These are phyloP conservation scores for Rubia tinctorum DNA, from an alignment of 305 asterid genomes.

Conservation along the genomic window DNA sequence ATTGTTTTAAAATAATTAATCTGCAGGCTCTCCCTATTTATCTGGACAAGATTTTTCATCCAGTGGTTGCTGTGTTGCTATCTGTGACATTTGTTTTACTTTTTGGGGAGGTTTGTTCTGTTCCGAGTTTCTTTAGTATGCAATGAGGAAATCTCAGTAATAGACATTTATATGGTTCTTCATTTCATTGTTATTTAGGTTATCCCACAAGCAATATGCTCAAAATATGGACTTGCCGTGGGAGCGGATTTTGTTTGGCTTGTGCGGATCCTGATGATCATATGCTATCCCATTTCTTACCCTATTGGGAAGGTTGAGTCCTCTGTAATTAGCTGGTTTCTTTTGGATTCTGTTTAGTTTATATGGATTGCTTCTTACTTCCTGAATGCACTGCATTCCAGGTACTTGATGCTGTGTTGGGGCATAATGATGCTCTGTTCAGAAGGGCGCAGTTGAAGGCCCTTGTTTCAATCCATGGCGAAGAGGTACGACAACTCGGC, in stretches of 20 bases:
- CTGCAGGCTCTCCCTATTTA: constrained; percentile 92
- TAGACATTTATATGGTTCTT: background rate
- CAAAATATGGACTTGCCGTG: constrained; percentile 88
- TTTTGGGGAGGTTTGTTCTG: constrained; percentile 86
- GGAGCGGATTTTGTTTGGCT: constrained; percentile 94
- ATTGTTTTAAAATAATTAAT: background rate
- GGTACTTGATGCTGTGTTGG: constrained; percentile 83
- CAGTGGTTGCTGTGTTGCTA: constrained; percentile 82
- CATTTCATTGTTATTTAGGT: constrained; percentile 33
- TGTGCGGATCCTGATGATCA: constrained; percentile 77
- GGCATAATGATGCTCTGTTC: constrained; percentile 77
- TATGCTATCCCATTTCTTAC: constrained; percentile 82
- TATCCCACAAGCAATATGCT: constrained; percentile 91
- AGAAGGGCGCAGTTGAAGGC: constrained; percentile 96
- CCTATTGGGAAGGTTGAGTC: constrained; percentile 83
- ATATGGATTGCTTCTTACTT: constrained; percentile 5
- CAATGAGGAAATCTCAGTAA: background rate
- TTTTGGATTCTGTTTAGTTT: background rate
- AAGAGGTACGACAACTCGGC: constrained; percentile 54
- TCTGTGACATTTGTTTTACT: constrained; percentile 93
- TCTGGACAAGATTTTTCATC: constrained; percentile 88
- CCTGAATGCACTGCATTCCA: constrained; percentile 20
- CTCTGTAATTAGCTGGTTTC: background rate
- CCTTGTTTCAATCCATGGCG: constrained; percentile 87
- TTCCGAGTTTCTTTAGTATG: background rate